Percentiles rank a stretch among this genome's conserved stretches.
Evolutionary conservation across 169 alveolate genomes (phyloP).

Genomic region (Cryptosporidium canis): DNA sequence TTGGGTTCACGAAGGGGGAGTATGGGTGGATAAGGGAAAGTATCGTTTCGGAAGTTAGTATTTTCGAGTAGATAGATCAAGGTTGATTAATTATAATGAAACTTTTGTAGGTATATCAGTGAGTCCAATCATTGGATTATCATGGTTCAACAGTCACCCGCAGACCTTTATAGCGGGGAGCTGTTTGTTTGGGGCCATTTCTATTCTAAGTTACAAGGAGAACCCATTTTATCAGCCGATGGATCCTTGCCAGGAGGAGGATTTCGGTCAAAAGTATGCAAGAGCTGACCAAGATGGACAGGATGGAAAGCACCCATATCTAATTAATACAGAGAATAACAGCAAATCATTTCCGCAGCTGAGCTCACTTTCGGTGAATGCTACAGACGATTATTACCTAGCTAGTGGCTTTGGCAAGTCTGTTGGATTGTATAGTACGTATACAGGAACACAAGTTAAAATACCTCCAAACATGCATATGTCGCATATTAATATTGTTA

Average conservation of each 20-base stretch:
- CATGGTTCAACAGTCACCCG: constrained; percentile 76
- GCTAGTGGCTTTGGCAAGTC: constrained; percentile 76
- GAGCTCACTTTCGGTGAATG: constrained; percentile 75
- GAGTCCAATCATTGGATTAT: constrained; percentile 74
- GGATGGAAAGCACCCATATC: constrained; percentile 12
- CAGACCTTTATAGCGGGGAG: constrained; percentile 73
- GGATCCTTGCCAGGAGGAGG: background rate
- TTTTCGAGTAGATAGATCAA: background rate
- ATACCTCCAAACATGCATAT: constrained; percentile 69
- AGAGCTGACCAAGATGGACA: background rate
- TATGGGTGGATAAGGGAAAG: too few relatives aligned
- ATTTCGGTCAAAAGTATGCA: background rate
- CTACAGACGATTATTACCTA: constrained; percentile 76
- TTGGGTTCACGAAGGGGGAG: background rate
- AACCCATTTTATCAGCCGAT: constrained; percentile 31
- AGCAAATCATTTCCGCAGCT: constrained; percentile 46
- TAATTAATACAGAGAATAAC: constrained; percentile 14
- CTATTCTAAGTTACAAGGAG: constrained; percentile 72
- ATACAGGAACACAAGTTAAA: constrained; percentile 73
- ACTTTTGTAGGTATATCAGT: constrained; percentile 33
- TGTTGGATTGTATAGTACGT: constrained; percentile 69
- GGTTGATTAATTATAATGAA: background rate
- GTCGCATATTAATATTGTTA: constrained; percentile 75
- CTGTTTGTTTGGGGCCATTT: constrained; percentile 74
- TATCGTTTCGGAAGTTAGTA: background rate